These are phyloP conservation scores for Ophiosphaerella korrae DNA, from an alignment of 2,329 filamentous ascomycete genomes.

Conservation along the genomic window DNA sequence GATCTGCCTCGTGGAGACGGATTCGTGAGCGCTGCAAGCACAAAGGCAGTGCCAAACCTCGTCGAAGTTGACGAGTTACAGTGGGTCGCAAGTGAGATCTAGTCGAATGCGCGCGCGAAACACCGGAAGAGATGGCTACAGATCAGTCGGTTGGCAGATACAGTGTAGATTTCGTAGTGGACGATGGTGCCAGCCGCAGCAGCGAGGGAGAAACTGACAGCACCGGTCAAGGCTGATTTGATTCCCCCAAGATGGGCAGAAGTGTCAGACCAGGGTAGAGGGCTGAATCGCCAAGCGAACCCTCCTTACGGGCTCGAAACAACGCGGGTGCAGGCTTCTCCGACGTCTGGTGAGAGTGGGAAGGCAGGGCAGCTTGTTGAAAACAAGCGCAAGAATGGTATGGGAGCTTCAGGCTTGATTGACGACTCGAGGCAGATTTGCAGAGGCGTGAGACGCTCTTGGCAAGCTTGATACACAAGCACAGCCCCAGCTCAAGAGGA, in stretches of 20 bases:
- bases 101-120: slow-evolving; percentile 28
- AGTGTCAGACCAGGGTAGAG: slow-evolving; percentile 27
- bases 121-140: slow-evolving; percentile 18
- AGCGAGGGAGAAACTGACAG: slow-evolving; percentile 29
- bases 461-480: slow-evolving; percentile 37
- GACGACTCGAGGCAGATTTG: slow-evolving; percentile 44
- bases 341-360: slow-evolving; percentile 17
- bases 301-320: slow-evolving; percentile 21
- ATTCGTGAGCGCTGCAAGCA: slow-evolving; percentile 30
- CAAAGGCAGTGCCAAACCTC: slow-evolving; percentile 40
- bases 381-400: slow-evolving; percentile 39
- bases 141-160: slow-evolving; percentile 27
- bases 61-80: slow-evolving; percentile 31
- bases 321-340: slow-evolving; percentile 21
- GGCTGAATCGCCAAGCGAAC: slow-evolving; percentile 36
- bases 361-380: slow-evolving; percentile 23
- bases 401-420: slow-evolving; percentile 34
- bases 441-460: slow-evolving; percentile 36
- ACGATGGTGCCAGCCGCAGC: slow-evolving; percentile 37
- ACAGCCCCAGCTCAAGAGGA: slow-evolving; percentile 41
- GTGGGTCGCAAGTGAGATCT: slow-evolving; percentile 25
- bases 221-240: slow-evolving; percentile 47
- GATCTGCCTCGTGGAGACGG: slow-evolving; percentile 41
- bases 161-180: slow-evolving; percentile 28
- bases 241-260: slow-evolving; percentile 23